Conservation (phyloP, 345 rosid genomes). For the Gossypium stocksii region DNA sequence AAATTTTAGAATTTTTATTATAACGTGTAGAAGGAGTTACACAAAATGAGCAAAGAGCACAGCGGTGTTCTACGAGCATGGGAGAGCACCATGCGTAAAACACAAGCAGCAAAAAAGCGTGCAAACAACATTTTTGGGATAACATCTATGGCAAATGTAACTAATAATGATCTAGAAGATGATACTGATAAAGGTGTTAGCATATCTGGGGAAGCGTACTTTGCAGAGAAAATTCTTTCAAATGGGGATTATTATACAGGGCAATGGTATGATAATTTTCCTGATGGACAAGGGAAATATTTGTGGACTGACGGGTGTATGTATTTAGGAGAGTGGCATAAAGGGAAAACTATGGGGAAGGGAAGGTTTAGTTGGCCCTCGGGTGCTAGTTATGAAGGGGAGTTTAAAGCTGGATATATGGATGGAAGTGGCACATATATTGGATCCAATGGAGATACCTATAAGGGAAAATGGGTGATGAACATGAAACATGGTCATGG, state of each 20-base stretch:
- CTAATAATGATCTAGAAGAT: conserved; percentile 42
- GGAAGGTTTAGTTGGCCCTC: conserved; percentile 94
- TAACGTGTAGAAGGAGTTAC: background rate
- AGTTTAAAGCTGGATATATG: conserved; percentile 85
- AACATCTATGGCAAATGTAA: conserved; percentile 43
- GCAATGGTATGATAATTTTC: conserved; percentile 78
- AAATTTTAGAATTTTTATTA: background rate
- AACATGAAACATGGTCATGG: conserved; percentile 89
- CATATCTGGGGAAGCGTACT: conserved; percentile 37
- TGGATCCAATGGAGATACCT: conserved; percentile 53
- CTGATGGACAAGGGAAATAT: conserved; percentile 82
- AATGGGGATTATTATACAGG: conserved; percentile 90
- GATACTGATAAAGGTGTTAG: conserved; percentile 14
- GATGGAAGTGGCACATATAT: conserved; percentile 76
- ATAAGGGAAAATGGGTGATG: conserved; percentile 86
- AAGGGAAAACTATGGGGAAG: conserved; percentile 73
- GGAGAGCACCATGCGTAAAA: conserved; percentile 86
- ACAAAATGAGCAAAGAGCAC: conserved; percentile 61
- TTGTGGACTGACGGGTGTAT: conserved; percentile 89
- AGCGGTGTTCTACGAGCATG: conserved; percentile 74
- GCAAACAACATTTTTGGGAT: conserved; percentile 88
- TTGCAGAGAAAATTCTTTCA: conserved; percentile 64
- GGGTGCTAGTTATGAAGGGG: conserved; percentile 88
- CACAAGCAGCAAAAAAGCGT: conserved; percentile 83
- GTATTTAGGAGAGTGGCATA: conserved; percentile 82